phyloP scores from a whole-genome alignment of 768 basidiomycete genomes.

The Termitomyces sp. region DNA sequence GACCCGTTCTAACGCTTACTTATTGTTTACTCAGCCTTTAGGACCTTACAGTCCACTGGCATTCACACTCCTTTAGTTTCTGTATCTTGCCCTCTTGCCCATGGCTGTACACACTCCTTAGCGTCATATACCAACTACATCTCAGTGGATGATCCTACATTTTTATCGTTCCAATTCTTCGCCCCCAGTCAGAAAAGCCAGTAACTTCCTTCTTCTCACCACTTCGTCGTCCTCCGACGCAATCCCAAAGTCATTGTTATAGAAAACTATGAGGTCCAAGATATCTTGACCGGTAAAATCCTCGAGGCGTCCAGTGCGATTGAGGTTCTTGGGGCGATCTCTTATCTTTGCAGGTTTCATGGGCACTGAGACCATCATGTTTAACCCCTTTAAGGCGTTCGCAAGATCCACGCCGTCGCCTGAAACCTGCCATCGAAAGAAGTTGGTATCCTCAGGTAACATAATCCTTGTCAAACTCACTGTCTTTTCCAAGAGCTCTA shows the following conservation, averaged over 20 bases:
- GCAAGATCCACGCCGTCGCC: not conserved
- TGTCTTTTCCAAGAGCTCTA: constrained; percentile 5
- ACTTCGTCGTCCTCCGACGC: not conserved
- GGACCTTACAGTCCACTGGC: not conserved
- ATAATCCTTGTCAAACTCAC: not conserved
- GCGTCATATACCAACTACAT: not conserved
- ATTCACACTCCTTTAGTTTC: not conserved
- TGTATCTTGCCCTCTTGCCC: not conserved
- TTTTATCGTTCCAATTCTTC: not conserved
- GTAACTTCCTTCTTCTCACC: not conserved
- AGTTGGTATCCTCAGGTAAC: not conserved
- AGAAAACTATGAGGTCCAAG: constrained; percentile 4
- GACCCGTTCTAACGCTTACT: not conserved
- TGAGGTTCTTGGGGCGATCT: constrained; percentile 1
- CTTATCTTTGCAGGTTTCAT: not conserved
- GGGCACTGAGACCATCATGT: not conserved
- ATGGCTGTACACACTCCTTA: not conserved
- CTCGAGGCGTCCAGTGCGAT: not conserved
- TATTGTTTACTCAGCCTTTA: not conserved
- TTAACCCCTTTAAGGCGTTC: not conserved
- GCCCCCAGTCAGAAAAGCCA: not conserved
- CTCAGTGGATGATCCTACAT: not conserved
- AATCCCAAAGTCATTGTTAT: constrained; percentile 6
- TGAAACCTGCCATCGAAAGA: not conserved
- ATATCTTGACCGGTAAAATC: constrained; percentile 5